Evolutionary conservation across 83 land plant genomes (phyloP), one percentile per base, ranked within the genome.

Genomic region (Diphasiastrum complanatum): DNA sequence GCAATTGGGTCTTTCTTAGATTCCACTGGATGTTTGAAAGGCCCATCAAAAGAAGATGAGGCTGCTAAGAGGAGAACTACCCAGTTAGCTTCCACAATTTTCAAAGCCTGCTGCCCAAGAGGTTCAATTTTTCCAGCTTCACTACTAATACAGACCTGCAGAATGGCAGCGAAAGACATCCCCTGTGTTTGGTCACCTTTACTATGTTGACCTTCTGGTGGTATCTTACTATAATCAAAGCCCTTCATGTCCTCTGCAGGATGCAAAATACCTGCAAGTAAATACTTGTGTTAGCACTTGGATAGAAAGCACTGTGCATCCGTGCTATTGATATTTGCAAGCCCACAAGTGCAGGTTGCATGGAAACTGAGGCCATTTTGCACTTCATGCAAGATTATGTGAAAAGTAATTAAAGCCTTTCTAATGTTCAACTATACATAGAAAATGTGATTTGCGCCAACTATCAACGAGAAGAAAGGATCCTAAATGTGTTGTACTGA

Each of bases 31-130:
- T 78, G 74, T 5, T 73, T 82, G 37, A 84, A 87, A 36, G 97
- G 90, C 14, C 95, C 97, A 37, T 82, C 79, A 77, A 78, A 91
- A 22, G 86, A 82, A 38, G 97, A 84, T 48, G 79, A 65, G 4
- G 95, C 89, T 25, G 78, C 79, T 33, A 91, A 66, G 69, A 78
- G 70, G 31, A 91, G 35, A 62, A 84, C 78, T 45, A 72, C 97
- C 77, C 76, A 91, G 62, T 82, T 80, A 53, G 86, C 77, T 60
- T 73, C 73, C 49, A 82, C 76, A 59, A 91, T 85, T 71, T 59
- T 82, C 26, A 86, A 52, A 27, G 71, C 78, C 51, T 65, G 76
- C 20, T 52, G 76, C 67, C 83, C 84, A 26, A 75, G n/a, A 33
- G 57, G 62, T 8, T 76, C 55, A 32, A 86, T 29, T 0, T 12